A percentile compares a stretch with the other conserved stretches of the same genome.
phyloP scores from a whole-genome alignment of 768 basidiomycete species.

The Tephrocybe sp. region DNA sequence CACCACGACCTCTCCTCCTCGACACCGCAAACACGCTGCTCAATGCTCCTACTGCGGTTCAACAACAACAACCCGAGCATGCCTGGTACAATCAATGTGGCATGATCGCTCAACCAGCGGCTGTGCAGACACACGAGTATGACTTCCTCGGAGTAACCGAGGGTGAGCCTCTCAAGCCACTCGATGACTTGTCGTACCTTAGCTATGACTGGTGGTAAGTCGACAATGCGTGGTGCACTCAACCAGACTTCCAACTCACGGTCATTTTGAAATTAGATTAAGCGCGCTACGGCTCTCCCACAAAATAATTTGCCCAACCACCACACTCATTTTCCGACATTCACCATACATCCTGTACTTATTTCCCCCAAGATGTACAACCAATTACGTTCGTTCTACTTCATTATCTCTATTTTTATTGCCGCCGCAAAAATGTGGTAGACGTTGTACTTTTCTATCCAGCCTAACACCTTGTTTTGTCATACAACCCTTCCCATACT shows the following conservation, averaged over 20 bases:
- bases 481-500: neutral
- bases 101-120: neutral
- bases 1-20: slow-evolving; percentile 14
- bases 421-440: no score
- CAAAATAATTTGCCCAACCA: no score
- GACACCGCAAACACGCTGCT: slow-evolving; percentile 17
- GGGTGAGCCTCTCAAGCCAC: slow-evolving; percentile 1
- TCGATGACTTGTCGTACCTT: slow-evolving; percentile 5
- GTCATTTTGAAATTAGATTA: neutral
- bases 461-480: neutral
- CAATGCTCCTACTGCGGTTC: neutral
- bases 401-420: neutral
- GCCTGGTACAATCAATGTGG: slow-evolving; percentile 12
- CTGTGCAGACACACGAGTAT: slow-evolving; percentile 1
- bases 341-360: neutral
- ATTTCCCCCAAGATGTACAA: neutral
- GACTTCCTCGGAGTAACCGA: slow-evolving; percentile 13
- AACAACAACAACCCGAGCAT: neutral
- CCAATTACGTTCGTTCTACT: neutral
- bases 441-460: neutral
- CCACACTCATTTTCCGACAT: neutral
- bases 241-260: neutral
- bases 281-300: no score
- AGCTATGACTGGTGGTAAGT: slow-evolving; percentile 12
- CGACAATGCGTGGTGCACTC: neutral